A percentile compares a stretch with the other conserved stretches of the same genome.
Evolutionary conservation across 106 monocot species (phyloP).

Genomic region (Amphibolis antarctica): DNA sequence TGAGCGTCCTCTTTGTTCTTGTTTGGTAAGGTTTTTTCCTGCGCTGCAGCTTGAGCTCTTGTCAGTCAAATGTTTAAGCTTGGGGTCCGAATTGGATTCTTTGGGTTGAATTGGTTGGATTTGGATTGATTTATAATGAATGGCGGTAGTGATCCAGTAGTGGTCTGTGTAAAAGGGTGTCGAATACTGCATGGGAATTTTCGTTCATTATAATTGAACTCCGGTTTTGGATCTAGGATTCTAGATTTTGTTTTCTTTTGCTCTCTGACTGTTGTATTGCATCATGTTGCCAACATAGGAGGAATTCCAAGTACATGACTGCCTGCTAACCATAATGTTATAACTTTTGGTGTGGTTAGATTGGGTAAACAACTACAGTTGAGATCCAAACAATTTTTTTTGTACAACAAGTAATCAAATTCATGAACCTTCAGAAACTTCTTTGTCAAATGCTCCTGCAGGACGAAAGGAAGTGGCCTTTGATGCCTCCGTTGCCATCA

Average conservation of each 20-base stretch:
- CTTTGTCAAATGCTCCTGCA: not conserved
- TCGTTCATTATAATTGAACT: no score
- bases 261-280: no score
- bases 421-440: not conserved
- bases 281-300: no score
- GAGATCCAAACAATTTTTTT: not conserved
- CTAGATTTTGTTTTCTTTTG: no score
- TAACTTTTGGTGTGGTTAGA: not conserved
- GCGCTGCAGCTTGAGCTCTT: no score
- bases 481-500: slow-evolving; percentile 74
- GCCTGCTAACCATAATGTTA: not conserved
- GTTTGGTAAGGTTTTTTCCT: no score
- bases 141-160: not conserved
- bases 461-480: slow-evolving; percentile 50
- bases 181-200: not conserved
- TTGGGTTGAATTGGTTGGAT: not conserved
- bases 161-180: not conserved
- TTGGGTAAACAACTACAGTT: no score
- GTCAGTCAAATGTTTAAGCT: no score
- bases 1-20: slow-evolving; percentile 6
- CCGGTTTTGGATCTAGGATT: not conserved
- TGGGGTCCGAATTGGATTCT: not conserved
- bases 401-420: not conserved
- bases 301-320: no score
- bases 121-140: not conserved